Evolutionary conservation across 805 yeast species (phyloP), one percentile per base, ranked within the genome.

Genomic region (Candida stauntonica): DNA sequence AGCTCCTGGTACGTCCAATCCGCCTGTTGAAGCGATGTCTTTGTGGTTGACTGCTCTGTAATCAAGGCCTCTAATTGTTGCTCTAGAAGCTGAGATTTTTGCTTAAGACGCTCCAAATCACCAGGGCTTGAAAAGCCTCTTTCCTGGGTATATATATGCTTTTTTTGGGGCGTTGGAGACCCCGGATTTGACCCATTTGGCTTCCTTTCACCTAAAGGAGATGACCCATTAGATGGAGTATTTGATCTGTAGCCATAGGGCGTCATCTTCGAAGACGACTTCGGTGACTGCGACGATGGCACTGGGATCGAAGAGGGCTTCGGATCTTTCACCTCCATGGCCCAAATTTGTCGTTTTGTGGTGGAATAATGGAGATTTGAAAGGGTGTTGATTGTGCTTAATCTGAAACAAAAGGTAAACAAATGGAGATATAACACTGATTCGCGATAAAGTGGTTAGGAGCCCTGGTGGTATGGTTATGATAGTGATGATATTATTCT

Each of bases 1-100:
- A 61, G 42, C 30, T 58, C 61, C 29, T 48, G 60, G 35, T 55
- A 61, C 21, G 64, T 64, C 18, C 67, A 46, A 31, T 67, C 73
- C 21, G 60, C 51, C 17, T 60, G 59, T 7, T 64, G 66, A 24
- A 59, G 61, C 11, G 24, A 21, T 11, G 11, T 11, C 24, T 21
- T 21, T 15, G 7, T 7, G 12, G 30, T 15, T 16, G 18, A 9
- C 8, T n/a, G 17, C 9, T 28, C 30, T 15, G 7, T 28, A 15
- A 6, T 36, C 64, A 63, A 0, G 73, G 68, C 39, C 63, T 62
- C 7, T 59, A 31, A 2, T 63, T 58, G 48, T 57, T 50, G 2
- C 60, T 49, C 16, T 49, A 37, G 6, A 51, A 47, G 18, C 47
- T 51, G 17, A 47, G 44, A 17, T 42, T 52, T 13, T 33, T 26